These are phyloP conservation scores for Kondoa subrosea DNA, from an alignment of 768 basidiomycete species.

Conservation along the genomic window DNA sequence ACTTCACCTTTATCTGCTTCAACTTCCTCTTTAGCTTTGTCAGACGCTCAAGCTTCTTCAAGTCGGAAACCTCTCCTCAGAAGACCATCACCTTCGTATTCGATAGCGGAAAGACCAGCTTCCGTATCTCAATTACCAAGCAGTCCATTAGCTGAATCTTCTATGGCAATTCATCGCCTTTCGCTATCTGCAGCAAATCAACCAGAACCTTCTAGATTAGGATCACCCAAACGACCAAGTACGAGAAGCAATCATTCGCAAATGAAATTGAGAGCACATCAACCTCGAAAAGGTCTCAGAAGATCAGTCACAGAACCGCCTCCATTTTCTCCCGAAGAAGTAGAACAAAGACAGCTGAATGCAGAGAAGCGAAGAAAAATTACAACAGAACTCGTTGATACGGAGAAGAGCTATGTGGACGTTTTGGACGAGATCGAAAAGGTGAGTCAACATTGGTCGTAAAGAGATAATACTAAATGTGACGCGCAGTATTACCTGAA, in stretches of 20 bases:
- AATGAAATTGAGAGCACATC: background rate
- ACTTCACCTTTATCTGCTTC: background rate
- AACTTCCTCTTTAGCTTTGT: background rate
- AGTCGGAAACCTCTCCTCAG: background rate
- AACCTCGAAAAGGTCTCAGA: slow-evolving; percentile 7
- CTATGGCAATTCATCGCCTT: background rate
- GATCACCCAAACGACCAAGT: background rate
- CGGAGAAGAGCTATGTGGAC: slow-evolving; percentile 23
- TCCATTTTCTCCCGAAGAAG: background rate
- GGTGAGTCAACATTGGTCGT: slow-evolving; percentile 7
- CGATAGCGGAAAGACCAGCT: background rate
- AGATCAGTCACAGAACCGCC: background rate
- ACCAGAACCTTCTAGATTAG: too few species aligned
- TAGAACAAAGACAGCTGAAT: slow-evolving; percentile 4
- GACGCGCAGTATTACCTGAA: slow-evolving; percentile 19
- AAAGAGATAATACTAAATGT: background rate
- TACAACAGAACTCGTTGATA: slow-evolving; percentile 23
- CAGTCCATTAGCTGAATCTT: background rate
- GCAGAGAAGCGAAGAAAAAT: slow-evolving; percentile 20
- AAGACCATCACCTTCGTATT: slow-evolving; percentile 1
- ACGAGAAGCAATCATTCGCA: background rate
- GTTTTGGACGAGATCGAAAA: slow-evolving; percentile 24
- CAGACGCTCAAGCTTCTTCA: background rate
- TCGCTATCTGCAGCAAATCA: slow-evolving; percentile 4
- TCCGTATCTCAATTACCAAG: background rate